These are phyloP conservation scores for Basidioascus undulatus DNA, from an alignment of 768 basidiomycete genomes.

Conservation along the genomic window DNA sequence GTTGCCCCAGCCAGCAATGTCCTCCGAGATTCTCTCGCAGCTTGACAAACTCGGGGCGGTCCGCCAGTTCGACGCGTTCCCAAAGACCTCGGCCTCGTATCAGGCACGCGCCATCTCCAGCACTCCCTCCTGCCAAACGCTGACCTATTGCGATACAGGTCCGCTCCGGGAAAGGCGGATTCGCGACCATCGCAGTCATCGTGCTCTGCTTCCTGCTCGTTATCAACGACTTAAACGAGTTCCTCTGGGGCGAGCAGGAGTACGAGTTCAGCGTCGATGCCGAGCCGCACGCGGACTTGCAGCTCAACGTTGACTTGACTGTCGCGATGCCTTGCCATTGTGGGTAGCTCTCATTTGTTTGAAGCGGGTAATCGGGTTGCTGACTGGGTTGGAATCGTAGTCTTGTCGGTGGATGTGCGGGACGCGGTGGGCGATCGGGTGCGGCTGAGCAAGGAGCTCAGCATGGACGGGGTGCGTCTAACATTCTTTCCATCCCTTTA, in stretches of 20 bases:
- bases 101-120: conserved; percentile 48
- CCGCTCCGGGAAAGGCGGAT: too few species aligned
- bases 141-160: too few species aligned
- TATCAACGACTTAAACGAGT: conserved; percentile 74
- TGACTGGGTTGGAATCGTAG: conserved; percentile 22
- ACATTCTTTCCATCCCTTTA: too few species aligned
- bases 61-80: conserved; percentile 61
- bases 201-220: conserved; percentile 46
- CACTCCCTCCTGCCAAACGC: too few species aligned
- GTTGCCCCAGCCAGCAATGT: too few species aligned
- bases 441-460: conserved; percentile 52
- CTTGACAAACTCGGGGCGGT: too few species aligned
- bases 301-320: conserved; percentile 74
- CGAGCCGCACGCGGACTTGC: conserved; percentile 34
- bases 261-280: conserved; percentile 69
- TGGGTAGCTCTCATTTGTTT: conserved; percentile 23
- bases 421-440: conserved; percentile 86
- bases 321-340: conserved; percentile 84
- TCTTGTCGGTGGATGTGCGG: conserved; percentile 61
- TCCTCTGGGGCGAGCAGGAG: conserved; percentile 79
- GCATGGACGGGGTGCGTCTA: conserved; percentile 54
- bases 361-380: background rate
- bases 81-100: conserved; percentile 61
- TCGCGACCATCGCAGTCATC: conserved; percentile 46
- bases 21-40: too few species aligned